Evolutionary conservation across 352 stramenopile species (phyloP).

Genomic region (Pythium scleroteichum): DNA sequence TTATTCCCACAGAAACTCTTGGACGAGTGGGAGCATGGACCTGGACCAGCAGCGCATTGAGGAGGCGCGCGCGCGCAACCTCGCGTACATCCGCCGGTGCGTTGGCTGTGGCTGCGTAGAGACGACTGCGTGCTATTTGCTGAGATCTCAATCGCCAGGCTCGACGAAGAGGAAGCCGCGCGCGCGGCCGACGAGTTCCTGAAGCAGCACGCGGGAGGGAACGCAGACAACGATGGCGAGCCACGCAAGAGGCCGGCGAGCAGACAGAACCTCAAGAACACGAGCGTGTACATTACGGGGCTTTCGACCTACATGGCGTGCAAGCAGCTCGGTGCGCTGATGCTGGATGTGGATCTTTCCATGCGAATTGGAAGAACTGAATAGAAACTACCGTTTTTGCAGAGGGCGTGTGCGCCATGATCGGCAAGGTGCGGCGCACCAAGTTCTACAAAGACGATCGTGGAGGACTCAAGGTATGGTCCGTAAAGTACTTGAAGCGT

Average conservation of each 20-base stretch:
- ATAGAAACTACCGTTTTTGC: not conserved
- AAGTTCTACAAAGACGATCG: conserved; percentile 87
- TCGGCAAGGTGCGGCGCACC: conserved; percentile 82
- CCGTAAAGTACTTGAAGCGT: too few relatives aligned
- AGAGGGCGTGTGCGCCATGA: conserved; percentile 71
- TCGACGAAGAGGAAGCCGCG: conserved; percentile 49
- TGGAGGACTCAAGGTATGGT: conserved; percentile 77
- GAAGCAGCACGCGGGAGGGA: conserved; percentile 17
- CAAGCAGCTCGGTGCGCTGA: conserved; percentile 72
- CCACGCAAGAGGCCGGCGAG: conserved; percentile 18
- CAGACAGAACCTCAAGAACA: conserved; percentile 38
- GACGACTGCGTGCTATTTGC: not conserved
- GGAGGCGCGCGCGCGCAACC: conserved; percentile 63
- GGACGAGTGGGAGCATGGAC: conserved; percentile 17
- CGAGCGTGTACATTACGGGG: conserved; percentile 79
- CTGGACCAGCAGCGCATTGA: conserved; percentile 44
- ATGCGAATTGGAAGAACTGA: not conserved
- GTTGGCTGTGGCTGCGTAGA: conserved; percentile 26
- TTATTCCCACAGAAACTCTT: not conserved
- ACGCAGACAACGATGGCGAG: conserved; percentile 6
- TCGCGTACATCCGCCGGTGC: conserved; percentile 66
- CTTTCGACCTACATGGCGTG: conserved; percentile 83
- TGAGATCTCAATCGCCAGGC: conserved; percentile 26
- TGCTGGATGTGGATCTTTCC: not conserved
- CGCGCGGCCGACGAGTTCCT: conserved; percentile 49